These are phyloP conservation scores for Actinomortierella ambigua DNA, from an alignment of 371 early-diverging fungal genomes.

Conservation along the genomic window DNA sequence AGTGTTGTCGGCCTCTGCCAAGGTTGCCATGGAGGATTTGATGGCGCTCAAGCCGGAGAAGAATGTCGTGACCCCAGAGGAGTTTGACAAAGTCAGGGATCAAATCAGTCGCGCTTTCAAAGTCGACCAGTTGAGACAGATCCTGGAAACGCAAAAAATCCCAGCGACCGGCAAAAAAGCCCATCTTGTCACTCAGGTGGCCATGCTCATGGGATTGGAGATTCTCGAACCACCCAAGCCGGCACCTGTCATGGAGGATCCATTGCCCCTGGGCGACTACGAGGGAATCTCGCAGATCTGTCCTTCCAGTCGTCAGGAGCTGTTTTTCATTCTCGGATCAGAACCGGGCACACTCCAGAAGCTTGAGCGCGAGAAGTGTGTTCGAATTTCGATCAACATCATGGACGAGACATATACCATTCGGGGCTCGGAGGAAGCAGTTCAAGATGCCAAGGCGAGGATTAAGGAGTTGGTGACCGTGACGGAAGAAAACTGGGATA, in stretches of 20 bases:
- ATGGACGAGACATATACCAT: conserved; percentile 39
- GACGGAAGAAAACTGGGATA: conserved; percentile 42
- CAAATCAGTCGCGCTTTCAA: conserved; percentile 28
- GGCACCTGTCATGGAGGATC: conserved; percentile 26
- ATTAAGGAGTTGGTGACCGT: conserved; percentile 33
- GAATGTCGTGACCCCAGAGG: conserved; percentile 17
- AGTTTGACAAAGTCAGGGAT: conserved; percentile 36
- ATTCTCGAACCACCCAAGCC: conserved; percentile 10
- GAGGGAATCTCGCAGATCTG: conserved; percentile 13
- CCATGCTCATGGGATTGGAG: conserved; percentile 37
- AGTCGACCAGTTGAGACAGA: conserved; percentile 23
- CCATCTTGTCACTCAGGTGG: conserved; percentile 27
- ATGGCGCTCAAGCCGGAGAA: conserved; percentile 26
- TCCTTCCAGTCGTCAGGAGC: conserved; percentile 31
- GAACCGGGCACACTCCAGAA: conserved; percentile 24
- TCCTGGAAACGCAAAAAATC: conserved; percentile 16
- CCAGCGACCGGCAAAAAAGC: conserved; percentile 31
- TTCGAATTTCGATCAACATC: conserved; percentile 37
- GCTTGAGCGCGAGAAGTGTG: conserved; percentile 31
- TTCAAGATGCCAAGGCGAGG: conserved; percentile 24
- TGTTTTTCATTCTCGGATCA: conserved; percentile 32
- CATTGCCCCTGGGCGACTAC: conserved; percentile 6
- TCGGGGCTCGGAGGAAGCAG: conserved; percentile 17
- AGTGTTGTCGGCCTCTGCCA: conserved; percentile 27
- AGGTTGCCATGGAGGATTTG: conserved; percentile 30